Percentiles rank a stretch among this genome's conserved stretches.
phyloP scores from a whole-genome alignment of 2,329 filamentous ascomycete genomes.

The Phaeoacremonium minimum region DNA sequence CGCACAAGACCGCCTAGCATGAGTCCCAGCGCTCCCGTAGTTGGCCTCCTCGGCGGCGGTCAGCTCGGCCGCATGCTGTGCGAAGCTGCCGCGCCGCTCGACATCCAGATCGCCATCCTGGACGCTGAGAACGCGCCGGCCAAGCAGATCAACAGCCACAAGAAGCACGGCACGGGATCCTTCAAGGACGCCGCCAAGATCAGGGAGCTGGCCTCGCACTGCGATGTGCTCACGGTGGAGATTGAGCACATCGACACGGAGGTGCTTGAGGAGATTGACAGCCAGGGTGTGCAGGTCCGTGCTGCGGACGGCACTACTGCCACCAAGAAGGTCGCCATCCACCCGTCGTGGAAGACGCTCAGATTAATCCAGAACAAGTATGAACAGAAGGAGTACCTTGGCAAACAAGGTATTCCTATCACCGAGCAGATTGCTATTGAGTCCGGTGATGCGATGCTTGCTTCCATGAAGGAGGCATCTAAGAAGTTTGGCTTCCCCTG shows the following conservation, averaged over 20 bases:
- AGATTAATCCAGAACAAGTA: slow-evolving; percentile 93
- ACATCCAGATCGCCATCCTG: slow-evolving; percentile 73
- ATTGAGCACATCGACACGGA: slow-evolving; percentile 95
- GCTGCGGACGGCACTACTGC: slow-evolving; percentile 31
- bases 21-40: no score
- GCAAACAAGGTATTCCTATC: slow-evolving; percentile 63
- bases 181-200: slow-evolving; percentile 83
- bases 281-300: slow-evolving; percentile 56
- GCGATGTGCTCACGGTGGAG: slow-evolving; percentile 84
- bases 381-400: slow-evolving; percentile 78
- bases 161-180: slow-evolving; percentile 74
- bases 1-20: no score
- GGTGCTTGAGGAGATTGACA: slow-evolving; percentile 77
- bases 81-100: slow-evolving; percentile 73
- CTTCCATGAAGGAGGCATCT: slow-evolving; percentile 61
- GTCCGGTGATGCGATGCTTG: slow-evolving; percentile 44
- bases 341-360: slow-evolving; percentile 83
- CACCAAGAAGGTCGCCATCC: slow-evolving; percentile 54
- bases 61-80: slow-evolving; percentile 92
- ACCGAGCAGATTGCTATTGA: slow-evolving; percentile 66
- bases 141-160: slow-evolving; percentile 77
- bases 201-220: slow-evolving; percentile 68
- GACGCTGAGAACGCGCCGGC: slow-evolving; percentile 75
- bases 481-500: slow-evolving; percentile 71
- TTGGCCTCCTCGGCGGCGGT: slow-evolving; percentile 56